Conservation (phyloP, 225 moss, liverwort and hornwort species). For the Asterella californica region DNA sequence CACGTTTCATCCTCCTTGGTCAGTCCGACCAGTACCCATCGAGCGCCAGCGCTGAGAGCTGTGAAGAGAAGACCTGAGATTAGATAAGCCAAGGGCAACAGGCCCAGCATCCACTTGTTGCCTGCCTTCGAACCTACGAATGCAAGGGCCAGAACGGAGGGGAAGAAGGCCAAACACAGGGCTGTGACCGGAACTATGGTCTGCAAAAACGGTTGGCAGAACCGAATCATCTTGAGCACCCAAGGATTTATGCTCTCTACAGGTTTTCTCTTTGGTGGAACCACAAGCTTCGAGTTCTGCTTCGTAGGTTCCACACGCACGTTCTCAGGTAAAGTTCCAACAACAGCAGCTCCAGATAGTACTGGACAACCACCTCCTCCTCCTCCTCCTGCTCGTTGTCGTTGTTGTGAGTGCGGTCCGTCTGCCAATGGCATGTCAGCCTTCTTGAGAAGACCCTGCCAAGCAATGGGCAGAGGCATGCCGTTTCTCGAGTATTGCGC, state of each 20-base stretch:
- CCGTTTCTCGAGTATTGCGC: constrained; percentile 10
- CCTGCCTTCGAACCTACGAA: constrained; percentile 21
- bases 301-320: background rate
- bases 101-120: background rate
- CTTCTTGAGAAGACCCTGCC: constrained; percentile 9
- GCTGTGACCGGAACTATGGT: constrained; percentile 7
- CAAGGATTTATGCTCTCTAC: background rate
- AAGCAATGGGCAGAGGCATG: constrained; percentile 9
- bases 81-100: constrained; percentile 13
- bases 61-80: constrained; percentile 11
- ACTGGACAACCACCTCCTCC: background rate
- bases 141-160: constrained; percentile 21
- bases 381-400: too few relatives aligned
- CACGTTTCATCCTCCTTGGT: constrained; percentile 10
- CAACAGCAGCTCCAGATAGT: background rate
- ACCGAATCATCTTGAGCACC: background rate
- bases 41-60: constrained; percentile 2
- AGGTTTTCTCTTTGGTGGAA: background rate
- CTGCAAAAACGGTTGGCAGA: constrained; percentile 24
- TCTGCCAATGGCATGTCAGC: background rate
- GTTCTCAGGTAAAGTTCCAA: background rate
- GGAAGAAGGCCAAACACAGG: constrained; percentile 7
- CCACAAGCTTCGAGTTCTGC: background rate
- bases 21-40: constrained; percentile 15
- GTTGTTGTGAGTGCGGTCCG: too few relatives aligned